Percentiles rank a stretch among this genome's conserved stretches.
These are phyloP conservation scores for Geosmithia morbida DNA, from an alignment of 2,329 filamentous ascomycete species.

Conservation along the genomic window DNA sequence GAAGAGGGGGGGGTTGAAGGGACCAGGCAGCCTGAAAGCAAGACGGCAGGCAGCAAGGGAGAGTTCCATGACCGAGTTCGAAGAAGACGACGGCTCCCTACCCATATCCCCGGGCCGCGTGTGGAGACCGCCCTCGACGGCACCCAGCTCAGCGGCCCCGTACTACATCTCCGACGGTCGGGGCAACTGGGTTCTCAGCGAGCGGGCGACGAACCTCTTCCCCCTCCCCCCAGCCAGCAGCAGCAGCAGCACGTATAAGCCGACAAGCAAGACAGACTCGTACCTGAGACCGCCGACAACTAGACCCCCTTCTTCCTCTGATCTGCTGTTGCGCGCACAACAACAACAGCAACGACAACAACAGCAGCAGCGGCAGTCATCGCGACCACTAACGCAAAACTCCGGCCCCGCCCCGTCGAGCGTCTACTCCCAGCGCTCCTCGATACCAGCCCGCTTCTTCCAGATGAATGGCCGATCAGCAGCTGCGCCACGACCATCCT, in stretches of 20 bases:
- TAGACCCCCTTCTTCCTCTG: constrained; percentile 8
- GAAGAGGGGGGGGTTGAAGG: too few species aligned
- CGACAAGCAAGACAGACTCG: background rate
- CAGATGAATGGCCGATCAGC: background rate
- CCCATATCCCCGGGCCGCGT: constrained; percentile 22
- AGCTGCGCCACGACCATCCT: background rate
- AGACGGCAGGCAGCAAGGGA: constrained; percentile 9
- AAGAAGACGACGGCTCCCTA: constrained; percentile 30
- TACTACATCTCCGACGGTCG: constrained; percentile 36
- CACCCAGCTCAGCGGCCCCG: constrained; percentile 27
- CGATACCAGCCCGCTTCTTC: constrained; percentile 4
- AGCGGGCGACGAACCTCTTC: constrained; percentile 8
- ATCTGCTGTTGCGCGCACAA: too few species aligned
- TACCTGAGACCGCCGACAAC: background rate
- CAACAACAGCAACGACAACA: too few species aligned
- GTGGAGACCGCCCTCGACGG: too few species aligned
- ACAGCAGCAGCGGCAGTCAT: constrained; percentile 18
- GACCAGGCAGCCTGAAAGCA: background rate
- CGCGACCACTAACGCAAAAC: constrained; percentile 8
- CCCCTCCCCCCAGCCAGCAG: constrained; percentile 9
- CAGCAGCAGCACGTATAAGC: too few species aligned
- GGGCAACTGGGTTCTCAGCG: constrained; percentile 35
- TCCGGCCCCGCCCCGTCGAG: constrained; percentile 13
- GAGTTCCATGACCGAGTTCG: constrained; percentile 36
- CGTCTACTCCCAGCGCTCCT: constrained; percentile 18